Evolutionary conservation across 2,329 filamentous ascomycete species (phyloP), one percentile per base, ranked within the genome.

Genomic region (Hymenoscyphus infarciens): DNA sequence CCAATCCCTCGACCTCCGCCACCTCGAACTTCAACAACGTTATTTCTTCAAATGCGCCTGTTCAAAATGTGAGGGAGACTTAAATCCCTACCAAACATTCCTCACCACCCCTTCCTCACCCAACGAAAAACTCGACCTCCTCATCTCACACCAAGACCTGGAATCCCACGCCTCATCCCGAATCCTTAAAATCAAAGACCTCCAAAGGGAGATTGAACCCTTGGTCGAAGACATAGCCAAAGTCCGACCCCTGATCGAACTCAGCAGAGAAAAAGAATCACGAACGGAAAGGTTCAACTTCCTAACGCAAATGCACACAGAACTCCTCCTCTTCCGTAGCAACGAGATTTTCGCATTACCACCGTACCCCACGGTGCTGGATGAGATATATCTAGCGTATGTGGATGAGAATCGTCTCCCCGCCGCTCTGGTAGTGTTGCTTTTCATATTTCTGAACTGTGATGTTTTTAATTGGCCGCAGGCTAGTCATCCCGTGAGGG

Each of bases 391-490:
- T 57, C 71, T 75, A 38, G 72, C 73, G 1, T 78, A 80, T 64
- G 78, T 78, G 25, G 70, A 76, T 11, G 77, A 76, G 45, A 77
- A 78, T 0, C 15, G 70, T 82, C 6, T 63, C 42, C 13, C 22
- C 3, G 74, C 78, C 1, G 82, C 81, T 65, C 79, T 86, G 25
- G 68, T 80, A 0, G 78, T 80, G 5, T 74, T 79, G 5, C 72
- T 72, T 1, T 71, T 64, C 60, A 59, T 71, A 22, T 62, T 63
- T 55, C 33, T 69, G 6, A 64, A 77, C 25, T 77, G 79, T 66
- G 81, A 86, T 35, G 80, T 83, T 0, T 81, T 80, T 69, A 80
- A 78, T 52, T 77, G 78, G 59, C 75, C 79, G 13, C 77, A 80
- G 61, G 81, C 82, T 0, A 84, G 84, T 67, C 77, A 81, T 56